Percentiles rank a stretch among this genome's conserved stretches.
Conservation (phyloP, 164 flowering plant genomes). For the Annona squamosa region DNA sequence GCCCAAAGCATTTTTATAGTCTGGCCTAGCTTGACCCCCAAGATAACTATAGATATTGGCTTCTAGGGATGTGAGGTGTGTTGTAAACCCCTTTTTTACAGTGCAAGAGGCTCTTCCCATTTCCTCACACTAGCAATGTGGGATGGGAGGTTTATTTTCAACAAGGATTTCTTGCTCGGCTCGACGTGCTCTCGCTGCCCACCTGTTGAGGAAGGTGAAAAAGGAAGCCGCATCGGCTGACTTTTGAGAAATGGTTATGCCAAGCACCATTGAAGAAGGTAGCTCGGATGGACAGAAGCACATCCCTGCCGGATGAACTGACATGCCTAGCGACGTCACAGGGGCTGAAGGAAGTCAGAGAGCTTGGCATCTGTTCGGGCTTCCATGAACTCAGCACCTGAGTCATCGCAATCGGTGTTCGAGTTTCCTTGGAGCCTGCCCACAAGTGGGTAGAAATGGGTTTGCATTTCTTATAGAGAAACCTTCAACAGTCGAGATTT, state of each 20-base stretch:
- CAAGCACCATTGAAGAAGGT: conserved; percentile 42
- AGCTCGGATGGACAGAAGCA: conserved; percentile 31
- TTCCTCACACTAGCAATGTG: too few relatives aligned
- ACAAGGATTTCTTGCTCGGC: background rate
- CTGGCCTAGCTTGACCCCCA: too few relatives aligned
- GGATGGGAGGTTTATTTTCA: too few relatives aligned
- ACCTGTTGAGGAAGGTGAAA: conserved; percentile 28
- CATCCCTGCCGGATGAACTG: background rate
- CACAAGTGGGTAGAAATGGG: conserved; percentile 31
- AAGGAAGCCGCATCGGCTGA: conserved; percentile 34
- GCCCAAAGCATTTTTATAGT: too few relatives aligned
- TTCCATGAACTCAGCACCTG: background rate
- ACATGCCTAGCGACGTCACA: conserved; percentile 1
- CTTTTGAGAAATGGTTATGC: conserved; percentile 39
- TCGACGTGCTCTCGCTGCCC: conserved; percentile 34
- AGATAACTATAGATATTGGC: too few relatives aligned
- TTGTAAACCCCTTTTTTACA: too few relatives aligned
- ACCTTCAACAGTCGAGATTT: conserved; percentile 10
- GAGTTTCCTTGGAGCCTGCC: conserved; percentile 25
- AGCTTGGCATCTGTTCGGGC: background rate
- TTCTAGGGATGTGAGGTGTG: too few relatives aligned
- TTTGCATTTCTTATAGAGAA: conserved; percentile 20
- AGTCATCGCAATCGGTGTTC: background rate
- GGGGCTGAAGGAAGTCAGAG: conserved; percentile 14
- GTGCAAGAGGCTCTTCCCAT: too few relatives aligned